A percentile compares a stretch with the other conserved stretches of the same genome.
phyloP scores from a whole-genome alignment of 1,284 basidiomycete species.

The Leccinum fallax region DNA sequence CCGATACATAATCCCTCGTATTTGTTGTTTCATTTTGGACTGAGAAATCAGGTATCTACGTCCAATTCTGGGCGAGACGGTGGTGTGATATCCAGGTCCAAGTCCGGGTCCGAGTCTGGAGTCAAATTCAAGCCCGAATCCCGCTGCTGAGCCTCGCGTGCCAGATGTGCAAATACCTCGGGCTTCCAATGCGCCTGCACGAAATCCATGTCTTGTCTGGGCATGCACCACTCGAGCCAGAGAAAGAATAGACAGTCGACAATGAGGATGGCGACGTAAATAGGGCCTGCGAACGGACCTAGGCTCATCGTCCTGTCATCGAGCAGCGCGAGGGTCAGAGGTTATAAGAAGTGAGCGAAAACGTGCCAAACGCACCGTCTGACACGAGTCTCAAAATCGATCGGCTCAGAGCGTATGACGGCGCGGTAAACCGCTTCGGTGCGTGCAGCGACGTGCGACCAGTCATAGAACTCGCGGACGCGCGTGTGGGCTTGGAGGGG shows the following conservation, averaged over 20 bases:
- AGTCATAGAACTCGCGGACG: constrained; percentile 85
- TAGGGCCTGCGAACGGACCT: constrained; percentile 74
- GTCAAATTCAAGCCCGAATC: not conserved
- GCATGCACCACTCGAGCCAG: constrained; percentile 77
- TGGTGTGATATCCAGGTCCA: not conserved
- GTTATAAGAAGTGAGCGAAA: not conserved
- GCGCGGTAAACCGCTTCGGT: constrained; percentile 84
- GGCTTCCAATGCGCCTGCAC: constrained; percentile 53
- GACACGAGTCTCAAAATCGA: constrained; percentile 73
- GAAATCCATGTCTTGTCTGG: constrained; percentile 68
- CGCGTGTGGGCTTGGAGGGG: constrained; percentile 77
- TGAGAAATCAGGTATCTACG: not conserved
- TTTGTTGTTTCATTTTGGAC: constrained; percentile 12
- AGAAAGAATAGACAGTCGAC: constrained; percentile 81
- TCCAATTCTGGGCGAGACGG: not conserved
- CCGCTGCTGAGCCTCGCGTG: constrained; percentile 1
- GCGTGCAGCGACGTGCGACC: constrained; percentile 78
- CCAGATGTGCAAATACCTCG: constrained; percentile 38
- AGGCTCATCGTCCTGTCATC: constrained; percentile 62
- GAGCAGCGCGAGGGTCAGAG: not conserved
- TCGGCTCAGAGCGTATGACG: constrained; percentile 61
- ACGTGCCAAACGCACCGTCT: constrained; percentile 50
- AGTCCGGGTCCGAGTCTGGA: not conserved
- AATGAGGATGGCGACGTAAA: constrained; percentile 77
- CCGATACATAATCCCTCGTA: constrained; percentile 22